Evolutionary conservation across 2,329 filamentous ascomycete species (phyloP).

Genomic region (Cladophialophora exuberans): DNA sequence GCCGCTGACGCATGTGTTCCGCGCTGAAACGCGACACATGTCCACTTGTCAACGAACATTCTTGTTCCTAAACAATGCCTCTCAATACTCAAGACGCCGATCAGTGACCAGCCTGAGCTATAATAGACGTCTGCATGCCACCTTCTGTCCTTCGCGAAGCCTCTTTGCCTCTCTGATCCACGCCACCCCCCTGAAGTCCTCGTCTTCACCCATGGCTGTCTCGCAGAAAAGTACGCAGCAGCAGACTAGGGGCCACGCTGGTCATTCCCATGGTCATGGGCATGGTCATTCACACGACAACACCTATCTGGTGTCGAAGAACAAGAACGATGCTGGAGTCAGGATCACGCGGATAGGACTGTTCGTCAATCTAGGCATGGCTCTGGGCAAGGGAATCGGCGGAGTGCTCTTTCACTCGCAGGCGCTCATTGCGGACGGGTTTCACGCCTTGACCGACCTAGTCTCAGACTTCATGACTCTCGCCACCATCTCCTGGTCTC

Average conservation of each 20-base stretch:
- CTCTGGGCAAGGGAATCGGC: slow-evolving; percentile 86
- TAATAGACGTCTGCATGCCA: slow-evolving; percentile 11
- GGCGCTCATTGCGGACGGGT: slow-evolving; percentile 88
- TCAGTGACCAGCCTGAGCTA: slow-evolving; percentile 7
- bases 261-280: slow-evolving; percentile 65
- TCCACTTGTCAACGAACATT: slow-evolving; percentile 19
- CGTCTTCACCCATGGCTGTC: slow-evolving; percentile 6
- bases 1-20: slow-evolving; percentile 31
- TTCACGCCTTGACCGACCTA: slow-evolving; percentile 93
- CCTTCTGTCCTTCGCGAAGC: slow-evolving; percentile 2
- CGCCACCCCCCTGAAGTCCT: not conserved
- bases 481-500: slow-evolving; percentile 89
- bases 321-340: slow-evolving; percentile 90
- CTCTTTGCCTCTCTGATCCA: slow-evolving; percentile 10
- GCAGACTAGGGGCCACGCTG: slow-evolving; percentile 44
- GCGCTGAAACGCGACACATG: slow-evolving; percentile 30
- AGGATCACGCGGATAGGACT: slow-evolving; percentile 89
- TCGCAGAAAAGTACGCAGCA: slow-evolving; percentile 16
- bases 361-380: slow-evolving; percentile 91
- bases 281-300: slow-evolving; percentile 78
- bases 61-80: slow-evolving; percentile 7
- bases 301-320: slow-evolving; percentile 75
- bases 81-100: slow-evolving; percentile 13
- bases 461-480: slow-evolving; percentile 94
- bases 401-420: slow-evolving; percentile 96